phyloP scores from a whole-genome alignment of 2,329 filamentous ascomycete species.

The Alternaria triticina region DNA sequence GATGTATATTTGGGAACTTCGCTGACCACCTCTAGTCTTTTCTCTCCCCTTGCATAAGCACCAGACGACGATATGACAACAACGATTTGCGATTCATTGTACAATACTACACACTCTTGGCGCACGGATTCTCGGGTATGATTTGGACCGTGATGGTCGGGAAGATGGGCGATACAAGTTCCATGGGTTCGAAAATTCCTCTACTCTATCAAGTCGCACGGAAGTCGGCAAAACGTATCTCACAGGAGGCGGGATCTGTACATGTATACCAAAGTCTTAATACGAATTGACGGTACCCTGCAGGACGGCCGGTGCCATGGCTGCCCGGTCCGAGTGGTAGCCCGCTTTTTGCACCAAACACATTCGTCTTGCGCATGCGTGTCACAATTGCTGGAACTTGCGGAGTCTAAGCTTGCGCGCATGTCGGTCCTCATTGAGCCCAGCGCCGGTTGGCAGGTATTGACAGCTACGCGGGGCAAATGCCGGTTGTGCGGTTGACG shows the following conservation, averaged over 20 bases:
- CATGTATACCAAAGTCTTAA: conserved; percentile 25
- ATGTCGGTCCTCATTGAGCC: not conserved
- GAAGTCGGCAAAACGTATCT: conserved; percentile 18
- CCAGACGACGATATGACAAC: conserved; percentile 15
- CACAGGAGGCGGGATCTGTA: conserved; percentile 19
- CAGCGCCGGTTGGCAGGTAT: conserved; percentile 11
- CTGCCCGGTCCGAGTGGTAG: conserved; percentile 5
- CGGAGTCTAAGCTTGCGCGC: conserved; percentile 1
- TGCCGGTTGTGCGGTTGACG: conserved; percentile 12
- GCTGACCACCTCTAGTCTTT: conserved; percentile 42
- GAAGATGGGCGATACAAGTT: conserved; percentile 1
- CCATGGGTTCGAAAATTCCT: conserved; percentile 11
- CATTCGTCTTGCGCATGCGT: conserved; percentile 19
- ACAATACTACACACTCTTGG: conserved; percentile 37
- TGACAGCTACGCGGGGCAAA: conserved; percentile 17
- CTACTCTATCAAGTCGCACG: conserved; percentile 25
- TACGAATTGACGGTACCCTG: conserved; percentile 14
- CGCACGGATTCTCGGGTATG: conserved; percentile 30
- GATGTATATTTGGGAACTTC: not conserved
- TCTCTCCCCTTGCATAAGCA: conserved; percentile 47
- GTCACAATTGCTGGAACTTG: conserved; percentile 18
- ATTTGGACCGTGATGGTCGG: conserved; percentile 14
- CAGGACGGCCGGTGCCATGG: conserved; percentile 19
- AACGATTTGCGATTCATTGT: conserved; percentile 32
- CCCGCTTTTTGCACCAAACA: conserved; percentile 11